phyloP scores from a whole-genome alignment of 441 rosid genomes.

The Biscutella auriculata region DNA sequence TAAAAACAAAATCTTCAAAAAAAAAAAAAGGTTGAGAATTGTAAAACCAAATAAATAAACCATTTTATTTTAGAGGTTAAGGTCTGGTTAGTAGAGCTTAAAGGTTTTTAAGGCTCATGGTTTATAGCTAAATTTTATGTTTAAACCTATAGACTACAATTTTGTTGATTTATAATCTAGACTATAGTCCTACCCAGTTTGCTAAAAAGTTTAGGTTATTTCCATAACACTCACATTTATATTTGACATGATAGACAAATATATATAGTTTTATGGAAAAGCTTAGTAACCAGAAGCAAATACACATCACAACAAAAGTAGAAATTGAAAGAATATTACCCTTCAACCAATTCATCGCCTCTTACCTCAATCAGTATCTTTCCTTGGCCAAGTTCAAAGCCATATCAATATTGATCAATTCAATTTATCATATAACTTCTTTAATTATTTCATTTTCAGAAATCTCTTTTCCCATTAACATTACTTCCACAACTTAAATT shows the following conservation, averaged over 20 bases:
- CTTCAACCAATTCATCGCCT: neutral
- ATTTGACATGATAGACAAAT: too few species aligned
- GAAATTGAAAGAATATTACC: neutral
- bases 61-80: neutral
- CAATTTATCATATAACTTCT: too few species aligned
- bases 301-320: neutral
- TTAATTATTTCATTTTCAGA: neutral
- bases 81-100: neutral
- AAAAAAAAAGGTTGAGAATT: neutral
- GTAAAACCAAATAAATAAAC: neutral
- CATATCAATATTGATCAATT: neutral
- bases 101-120: too few species aligned
- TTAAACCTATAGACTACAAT: too few species aligned
- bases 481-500: neutral
- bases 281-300: neutral
- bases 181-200: too few species aligned
- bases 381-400: slow-evolving; percentile 3
- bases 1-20: neutral
- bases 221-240: too few species aligned
- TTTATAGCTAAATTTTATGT: too few species aligned
- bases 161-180: too few species aligned
- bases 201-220: too few species aligned
- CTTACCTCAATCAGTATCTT: neutral
- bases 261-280: neutral
- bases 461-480: neutral